Conservation (phyloP, 345 rosid species). For the Cardamine resedifolia region DNA sequence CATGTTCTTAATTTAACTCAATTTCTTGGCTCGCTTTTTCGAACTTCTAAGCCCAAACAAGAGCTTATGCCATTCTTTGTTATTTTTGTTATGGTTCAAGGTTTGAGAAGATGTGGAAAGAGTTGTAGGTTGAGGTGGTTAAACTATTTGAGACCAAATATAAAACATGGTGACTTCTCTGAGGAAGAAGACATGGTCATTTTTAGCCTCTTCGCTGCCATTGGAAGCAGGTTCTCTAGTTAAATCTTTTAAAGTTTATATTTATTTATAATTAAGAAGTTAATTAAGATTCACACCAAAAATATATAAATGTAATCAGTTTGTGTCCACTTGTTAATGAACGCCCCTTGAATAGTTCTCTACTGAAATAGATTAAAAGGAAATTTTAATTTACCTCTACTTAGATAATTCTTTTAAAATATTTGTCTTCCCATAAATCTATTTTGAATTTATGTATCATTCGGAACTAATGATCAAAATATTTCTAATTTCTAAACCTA, state of each 20-base stretch:
- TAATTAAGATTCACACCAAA: not conserved
- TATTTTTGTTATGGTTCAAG: constrained; percentile 38
- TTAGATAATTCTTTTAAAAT: not conserved
- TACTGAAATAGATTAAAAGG: constrained; percentile 11
- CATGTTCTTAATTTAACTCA: not conserved
- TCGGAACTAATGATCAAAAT: not conserved
- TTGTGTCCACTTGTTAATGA: constrained; percentile 15
- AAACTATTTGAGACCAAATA: constrained; percentile 90
- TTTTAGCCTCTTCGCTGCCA: constrained; percentile 70
- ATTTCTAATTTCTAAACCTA: not conserved
- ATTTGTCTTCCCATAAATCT: not conserved
- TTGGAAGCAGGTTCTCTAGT: constrained; percentile 81
- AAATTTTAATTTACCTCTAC: not conserved
- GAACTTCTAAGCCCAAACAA: not conserved
- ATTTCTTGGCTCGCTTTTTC: not conserved
- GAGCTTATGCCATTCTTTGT: constrained; percentile 10
- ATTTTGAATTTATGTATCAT: not conserved
- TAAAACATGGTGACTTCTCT: constrained; percentile 92
- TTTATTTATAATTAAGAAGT: not conserved
- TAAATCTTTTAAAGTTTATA: not conserved
- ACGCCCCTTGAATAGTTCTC: constrained; percentile 25
- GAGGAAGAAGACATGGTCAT: constrained; percentile 81
- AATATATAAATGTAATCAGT: not conserved
- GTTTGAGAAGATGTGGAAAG: constrained; percentile 93
- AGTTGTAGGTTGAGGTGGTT: constrained; percentile 97